Base-by-base conservation (phyloP, 176 grass and related monocot genomes). In the Themeda triandra region DNA sequence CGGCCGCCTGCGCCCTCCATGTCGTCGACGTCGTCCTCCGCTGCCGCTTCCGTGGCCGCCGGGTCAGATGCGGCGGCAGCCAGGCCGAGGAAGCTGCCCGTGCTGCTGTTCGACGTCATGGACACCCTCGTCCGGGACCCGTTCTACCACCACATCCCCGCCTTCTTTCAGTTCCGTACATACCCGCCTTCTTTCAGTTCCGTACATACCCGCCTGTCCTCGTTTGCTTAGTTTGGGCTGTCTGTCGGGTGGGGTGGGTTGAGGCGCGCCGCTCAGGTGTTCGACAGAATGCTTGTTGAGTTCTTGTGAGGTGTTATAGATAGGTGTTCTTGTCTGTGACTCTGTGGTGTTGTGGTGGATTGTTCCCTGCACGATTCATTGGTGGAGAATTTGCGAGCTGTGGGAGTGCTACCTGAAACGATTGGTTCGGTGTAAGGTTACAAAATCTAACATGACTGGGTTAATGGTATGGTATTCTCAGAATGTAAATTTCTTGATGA, bases 21-120 rank as follows among this genome's bases (percentile, higher is more conserved):
- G 87, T 80, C 67, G 6, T 79, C 75, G 87, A 75, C 67, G 6
- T 79, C 75, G 2, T 49, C 75, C 25, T n/a, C 59, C 28, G 21
- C 12, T 32, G 21, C 67, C 6, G 21, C 19, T 31, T 1, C 66
- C 1, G 45, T 33, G 21, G 13, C 40, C 14, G 45, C 63, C 8
- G 36, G 33, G 35, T 18, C 48, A 21, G 19, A 31, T n/a, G n/a
- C n/a, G 23, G 48, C 37, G 51, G 25, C 42, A 28, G 41, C 49
- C 28, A 53, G 1, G n/a, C 46, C 73, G 66, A 68, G 91, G 81
- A 93, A 82, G 89, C 81, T 87, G 42, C 95, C 95, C 8, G 87
- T 98, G 30, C 79, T 98, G 75, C 91, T 98, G 24, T 98, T 98
- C 66, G 95, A 98, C 30, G 89, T 98, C 35, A 98, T 98, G 92